Percentiles rank a stretch among this genome's conserved stretches.
Conservation (phyloP, 1,139 yeast genomes). For the Suhomyces atakaporum region DNA sequence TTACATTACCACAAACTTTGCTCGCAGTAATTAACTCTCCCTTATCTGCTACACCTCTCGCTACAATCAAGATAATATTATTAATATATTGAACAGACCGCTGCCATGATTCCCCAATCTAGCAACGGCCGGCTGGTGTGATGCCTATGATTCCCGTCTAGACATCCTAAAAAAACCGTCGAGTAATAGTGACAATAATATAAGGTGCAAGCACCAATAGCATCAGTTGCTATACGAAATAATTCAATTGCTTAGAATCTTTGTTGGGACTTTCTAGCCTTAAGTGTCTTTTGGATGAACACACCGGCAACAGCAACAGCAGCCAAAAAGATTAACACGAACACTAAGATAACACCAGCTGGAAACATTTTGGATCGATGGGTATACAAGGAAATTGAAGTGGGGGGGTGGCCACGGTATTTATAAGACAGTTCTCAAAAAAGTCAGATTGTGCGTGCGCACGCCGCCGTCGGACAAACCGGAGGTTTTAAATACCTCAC, state of each 20-base stretch:
- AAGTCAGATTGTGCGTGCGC: conserved; percentile 11
- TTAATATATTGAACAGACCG: conserved; percentile 7
- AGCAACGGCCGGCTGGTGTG: conserved; percentile 9
- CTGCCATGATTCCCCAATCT: conserved; percentile 15
- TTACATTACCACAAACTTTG: background rate
- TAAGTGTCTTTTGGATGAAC: conserved; percentile 38
- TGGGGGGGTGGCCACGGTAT: conserved; percentile 7
- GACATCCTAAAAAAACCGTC: conserved; percentile 12
- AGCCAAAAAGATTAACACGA: conserved; percentile 48
- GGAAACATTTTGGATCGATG: conserved; percentile 41
- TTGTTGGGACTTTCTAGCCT: conserved; percentile 48
- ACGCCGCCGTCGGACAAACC: conserved; percentile 13
- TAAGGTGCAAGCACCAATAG: background rate
- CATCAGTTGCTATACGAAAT: too few relatives aligned
- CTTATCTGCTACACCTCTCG: too few relatives aligned
- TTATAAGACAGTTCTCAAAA: conserved; percentile 11
- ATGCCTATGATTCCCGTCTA: conserved; percentile 13
- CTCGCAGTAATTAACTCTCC: too few relatives aligned
- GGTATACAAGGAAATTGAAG: conserved; percentile 11
- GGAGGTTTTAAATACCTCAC: conserved; percentile 13
- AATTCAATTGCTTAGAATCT: conserved; percentile 54
- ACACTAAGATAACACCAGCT: conserved; percentile 54
- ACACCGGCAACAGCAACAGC: conserved; percentile 39
- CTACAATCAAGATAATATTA: too few relatives aligned
- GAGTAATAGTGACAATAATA: conserved; percentile 4